These are phyloP conservation scores for Echites panduratus DNA, from an alignment of 257 asterid species.

Conservation along the genomic window DNA sequence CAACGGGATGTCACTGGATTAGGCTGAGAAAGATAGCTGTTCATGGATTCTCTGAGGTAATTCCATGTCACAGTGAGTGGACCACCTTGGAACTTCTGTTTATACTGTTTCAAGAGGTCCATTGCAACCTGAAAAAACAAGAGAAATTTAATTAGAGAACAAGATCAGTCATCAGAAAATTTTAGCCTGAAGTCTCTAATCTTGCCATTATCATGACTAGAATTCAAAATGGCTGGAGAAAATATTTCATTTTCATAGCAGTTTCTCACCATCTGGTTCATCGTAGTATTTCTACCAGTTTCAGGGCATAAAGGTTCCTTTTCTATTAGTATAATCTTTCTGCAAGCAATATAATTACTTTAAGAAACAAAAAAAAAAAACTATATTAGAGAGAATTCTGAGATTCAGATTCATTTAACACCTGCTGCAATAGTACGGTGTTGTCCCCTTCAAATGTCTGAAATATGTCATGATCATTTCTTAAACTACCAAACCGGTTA, in stretches of 20 bases:
- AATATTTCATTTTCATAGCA: no score
- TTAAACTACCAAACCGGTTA: constrained; percentile 83
- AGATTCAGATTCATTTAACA: constrained; percentile 20
- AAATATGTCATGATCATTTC: constrained; percentile 96
- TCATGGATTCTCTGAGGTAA: constrained; percentile 92
- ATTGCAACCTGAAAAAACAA: constrained; percentile 69
- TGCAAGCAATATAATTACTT: neutral
- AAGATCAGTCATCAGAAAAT: neutral
- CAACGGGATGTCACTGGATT: constrained; percentile 96
- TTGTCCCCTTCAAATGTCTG: constrained; percentile 99
- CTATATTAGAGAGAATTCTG: neutral
- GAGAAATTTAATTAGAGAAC: constrained; percentile 4
- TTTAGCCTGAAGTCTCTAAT: neutral
- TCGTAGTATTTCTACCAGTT: neutral
- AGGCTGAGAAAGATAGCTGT: constrained; percentile 81
- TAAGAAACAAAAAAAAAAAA: neutral
- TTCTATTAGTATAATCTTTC: neutral
- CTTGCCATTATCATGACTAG: neutral
- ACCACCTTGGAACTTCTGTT: constrained; percentile 81
- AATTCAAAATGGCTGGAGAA: no score
- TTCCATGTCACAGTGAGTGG: constrained; percentile 83
- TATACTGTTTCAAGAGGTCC: constrained; percentile 79
- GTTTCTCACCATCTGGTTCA: neutral
- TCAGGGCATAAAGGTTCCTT: neutral
- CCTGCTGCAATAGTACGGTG: constrained; percentile 98